Conservation (phyloP, 495 filamentous ascomycete genomes). For the Aspergillus bertholletiae region DNA sequence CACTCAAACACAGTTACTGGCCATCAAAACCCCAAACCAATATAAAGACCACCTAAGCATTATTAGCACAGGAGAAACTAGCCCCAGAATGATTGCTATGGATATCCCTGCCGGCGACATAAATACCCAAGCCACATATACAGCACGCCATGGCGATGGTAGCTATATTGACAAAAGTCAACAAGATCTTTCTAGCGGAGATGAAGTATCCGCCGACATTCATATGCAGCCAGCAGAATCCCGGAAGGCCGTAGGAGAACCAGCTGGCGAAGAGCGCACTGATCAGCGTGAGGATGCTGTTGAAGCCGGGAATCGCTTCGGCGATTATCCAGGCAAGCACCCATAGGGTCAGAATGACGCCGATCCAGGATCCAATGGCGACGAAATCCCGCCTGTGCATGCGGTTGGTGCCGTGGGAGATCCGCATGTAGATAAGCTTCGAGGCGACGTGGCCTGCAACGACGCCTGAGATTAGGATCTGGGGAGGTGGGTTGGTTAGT, state of each 20-base stretch:
- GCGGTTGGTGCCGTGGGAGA: slow-evolving; percentile 43
- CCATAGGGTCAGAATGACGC: slow-evolving; percentile 47
- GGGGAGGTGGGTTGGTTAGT: not conserved
- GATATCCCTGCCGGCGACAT: not conserved
- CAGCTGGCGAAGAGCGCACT: slow-evolving; percentile 18
- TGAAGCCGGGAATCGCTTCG: slow-evolving; percentile 61
- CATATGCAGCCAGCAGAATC: not conserved
- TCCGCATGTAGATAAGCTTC: slow-evolving; percentile 55
- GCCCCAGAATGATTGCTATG: not conserved
- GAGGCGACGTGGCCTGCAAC: slow-evolving; percentile 53
- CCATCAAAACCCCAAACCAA: too few relatives aligned
- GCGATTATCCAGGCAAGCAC: slow-evolving; percentile 60
- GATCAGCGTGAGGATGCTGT: slow-evolving; percentile 45
- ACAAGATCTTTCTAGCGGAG: not conserved
- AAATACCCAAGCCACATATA: not conserved
- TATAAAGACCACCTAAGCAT: too few relatives aligned
- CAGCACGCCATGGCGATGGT: not conserved
- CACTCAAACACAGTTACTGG: too few relatives aligned
- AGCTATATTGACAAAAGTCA: not conserved
- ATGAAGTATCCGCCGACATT: not conserved
- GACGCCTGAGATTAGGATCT: slow-evolving; percentile 45
- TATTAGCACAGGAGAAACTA: not conserved
- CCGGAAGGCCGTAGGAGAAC: slow-evolving; percentile 12
- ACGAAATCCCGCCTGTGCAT: slow-evolving; percentile 49
- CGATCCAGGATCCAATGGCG: slow-evolving; percentile 41